A percentile compares a stretch with the other conserved stretches of the same genome.
phyloP scores from a whole-genome alignment of 2,329 filamentous ascomycete genomes.

The Fusarium burgessii region DNA sequence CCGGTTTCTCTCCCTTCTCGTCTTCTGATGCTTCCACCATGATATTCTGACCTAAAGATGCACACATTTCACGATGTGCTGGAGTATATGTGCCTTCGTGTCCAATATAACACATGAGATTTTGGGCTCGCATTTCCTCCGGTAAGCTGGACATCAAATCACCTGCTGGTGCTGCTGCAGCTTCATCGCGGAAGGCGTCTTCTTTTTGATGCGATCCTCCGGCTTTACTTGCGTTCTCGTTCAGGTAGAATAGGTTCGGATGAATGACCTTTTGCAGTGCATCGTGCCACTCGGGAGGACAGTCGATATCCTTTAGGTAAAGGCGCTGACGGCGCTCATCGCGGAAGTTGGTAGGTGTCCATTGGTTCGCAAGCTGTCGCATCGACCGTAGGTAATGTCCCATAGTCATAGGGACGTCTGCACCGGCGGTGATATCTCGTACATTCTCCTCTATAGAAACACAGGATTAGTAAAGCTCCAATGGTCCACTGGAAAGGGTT shows the following conservation, averaged over 20 bases:
- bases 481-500: not conserved
- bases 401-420: constrained; percentile 85
- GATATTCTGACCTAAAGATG: constrained; percentile 94
- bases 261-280: constrained; percentile 83
- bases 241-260: constrained; percentile 87
- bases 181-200: constrained; percentile 61
- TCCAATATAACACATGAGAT: constrained; percentile 98
- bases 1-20: constrained; percentile 80
- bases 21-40: constrained; percentile 92
- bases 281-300: constrained; percentile 86
- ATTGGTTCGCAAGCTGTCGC: constrained; percentile 85
- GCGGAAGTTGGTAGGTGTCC: constrained; percentile 78
- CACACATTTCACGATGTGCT: constrained; percentile 97
- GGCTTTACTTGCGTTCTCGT: constrained; percentile 73
- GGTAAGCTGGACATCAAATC: constrained; percentile 96
- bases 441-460: constrained; percentile 78
- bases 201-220: constrained; percentile 52
- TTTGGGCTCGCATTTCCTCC: constrained; percentile 88
- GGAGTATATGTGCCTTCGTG: constrained; percentile 98
- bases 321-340: constrained; percentile 86
- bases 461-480: constrained; percentile 33
- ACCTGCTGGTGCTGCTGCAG: constrained; percentile 77
- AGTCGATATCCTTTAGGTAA: constrained; percentile 98
- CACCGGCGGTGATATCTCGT: constrained; percentile 79
- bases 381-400: constrained; percentile 92